These are phyloP conservation scores for Coffea humblotiana DNA, from an alignment of 305 asterid genomes.

Conservation along the genomic window DNA sequence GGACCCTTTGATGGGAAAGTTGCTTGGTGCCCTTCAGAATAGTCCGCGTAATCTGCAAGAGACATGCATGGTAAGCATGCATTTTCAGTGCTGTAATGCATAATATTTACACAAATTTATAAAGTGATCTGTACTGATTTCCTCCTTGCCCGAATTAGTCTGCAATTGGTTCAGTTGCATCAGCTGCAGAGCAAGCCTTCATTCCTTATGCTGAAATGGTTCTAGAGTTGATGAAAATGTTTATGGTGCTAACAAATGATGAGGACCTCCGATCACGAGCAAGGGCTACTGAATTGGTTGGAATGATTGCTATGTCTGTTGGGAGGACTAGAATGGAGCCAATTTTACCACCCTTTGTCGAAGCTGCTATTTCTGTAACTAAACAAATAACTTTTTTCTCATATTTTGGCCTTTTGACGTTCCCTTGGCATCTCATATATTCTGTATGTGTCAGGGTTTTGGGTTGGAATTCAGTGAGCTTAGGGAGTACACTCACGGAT, in stretches of 20 bases:
- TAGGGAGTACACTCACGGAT: conserved; percentile 98
- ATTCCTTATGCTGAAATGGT: conserved; percentile 92
- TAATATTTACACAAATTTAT: background rate
- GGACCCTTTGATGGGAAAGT: conserved; percentile 88
- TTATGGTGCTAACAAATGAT: conserved; percentile 96
- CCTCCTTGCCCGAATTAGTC: conserved; percentile 53
- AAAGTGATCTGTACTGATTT: conserved; percentile 18
- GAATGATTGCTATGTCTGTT: conserved; percentile 94
- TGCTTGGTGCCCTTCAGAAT: conserved; percentile 82
- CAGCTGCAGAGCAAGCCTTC: conserved; percentile 98
- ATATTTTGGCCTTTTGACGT: conserved; percentile 7
- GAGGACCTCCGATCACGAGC: conserved; percentile 98
- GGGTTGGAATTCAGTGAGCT: conserved; percentile 92
- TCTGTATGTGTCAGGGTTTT: conserved; percentile 66
- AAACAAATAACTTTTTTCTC: conserved; percentile 23
- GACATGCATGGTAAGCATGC: conserved; percentile 83
- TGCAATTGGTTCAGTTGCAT: conserved; percentile 98
- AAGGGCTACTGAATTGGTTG: conserved; percentile 97
- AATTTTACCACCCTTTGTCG: conserved; percentile 84
- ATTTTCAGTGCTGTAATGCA: conserved; percentile 15
- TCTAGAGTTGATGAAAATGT: conserved; percentile 88
- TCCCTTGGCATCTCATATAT: conserved; percentile 18
- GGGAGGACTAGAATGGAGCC: conserved; percentile 92
- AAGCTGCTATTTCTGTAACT: conserved; percentile 88
- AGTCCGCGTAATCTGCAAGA: conserved; percentile 92